phyloP scores from a whole-genome alignment of 768 basidiomycete species.

The Gloeostereum incarnatum region DNA sequence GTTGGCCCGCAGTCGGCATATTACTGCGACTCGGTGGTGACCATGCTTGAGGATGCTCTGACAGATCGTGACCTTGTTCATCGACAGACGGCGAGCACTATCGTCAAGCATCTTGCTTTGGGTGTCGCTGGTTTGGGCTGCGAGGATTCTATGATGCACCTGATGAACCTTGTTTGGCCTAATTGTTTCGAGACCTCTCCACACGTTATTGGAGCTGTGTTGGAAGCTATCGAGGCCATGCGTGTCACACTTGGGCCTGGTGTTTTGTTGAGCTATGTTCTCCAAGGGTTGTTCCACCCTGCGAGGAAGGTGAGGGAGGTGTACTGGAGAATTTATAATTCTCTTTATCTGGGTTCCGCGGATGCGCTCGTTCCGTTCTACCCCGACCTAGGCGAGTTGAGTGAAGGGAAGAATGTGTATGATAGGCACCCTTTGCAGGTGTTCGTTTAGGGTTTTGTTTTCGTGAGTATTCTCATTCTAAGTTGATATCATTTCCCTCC shows the following conservation, averaged over 20 bases:
- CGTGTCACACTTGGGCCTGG: conserved; percentile 93
- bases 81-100: conserved; percentile 95
- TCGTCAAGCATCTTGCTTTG: conserved; percentile 95
- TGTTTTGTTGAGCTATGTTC: conserved; percentile 80
- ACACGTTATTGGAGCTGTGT: conserved; percentile 95
- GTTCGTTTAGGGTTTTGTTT: conserved; percentile 63
- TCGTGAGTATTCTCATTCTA: no score
- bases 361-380: conserved; percentile 96
- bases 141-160: conserved; percentile 95
- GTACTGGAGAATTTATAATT: conserved; percentile 96
- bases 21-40: conserved; percentile 95
- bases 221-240: conserved; percentile 99
- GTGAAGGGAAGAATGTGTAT: conserved; percentile 86
- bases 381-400: conserved; percentile 83
- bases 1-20: conserved; percentile 95
- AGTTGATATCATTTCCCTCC: no score
- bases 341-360: conserved; percentile 81
- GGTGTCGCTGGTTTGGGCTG: conserved; percentile 96
- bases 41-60: conserved; percentile 95
- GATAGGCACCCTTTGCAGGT: conserved; percentile 78
- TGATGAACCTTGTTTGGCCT: conserved; percentile 99
- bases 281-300: conserved; percentile 96
- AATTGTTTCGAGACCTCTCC: conserved; percentile 98
- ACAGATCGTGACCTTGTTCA: conserved; percentile 98
- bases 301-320: conserved; percentile 96